Conservation (phyloP, 768 basidiomycete species). For the Russula dissimulans region DNA sequence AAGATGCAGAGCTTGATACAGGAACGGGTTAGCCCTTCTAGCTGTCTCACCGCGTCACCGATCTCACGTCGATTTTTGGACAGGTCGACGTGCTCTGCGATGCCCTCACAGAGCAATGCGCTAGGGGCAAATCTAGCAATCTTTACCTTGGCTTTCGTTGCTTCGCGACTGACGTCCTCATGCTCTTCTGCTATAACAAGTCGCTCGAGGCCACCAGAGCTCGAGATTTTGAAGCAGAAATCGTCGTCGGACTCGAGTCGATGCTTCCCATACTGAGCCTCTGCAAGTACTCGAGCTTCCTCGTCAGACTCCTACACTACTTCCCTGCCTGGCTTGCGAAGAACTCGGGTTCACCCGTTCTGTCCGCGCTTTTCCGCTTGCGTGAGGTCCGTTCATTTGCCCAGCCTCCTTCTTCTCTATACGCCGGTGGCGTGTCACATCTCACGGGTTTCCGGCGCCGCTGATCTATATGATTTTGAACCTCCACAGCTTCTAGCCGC, state of each 20-base stretch:
- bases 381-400: slow-evolving; percentile 7
- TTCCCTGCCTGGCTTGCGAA: slow-evolving; percentile 4
- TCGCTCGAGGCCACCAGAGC: slow-evolving; percentile 25
- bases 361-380: background rate
- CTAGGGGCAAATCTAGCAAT: slow-evolving; percentile 26
- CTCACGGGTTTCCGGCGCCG: background rate
- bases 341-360: background rate
- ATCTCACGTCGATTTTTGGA: background rate
- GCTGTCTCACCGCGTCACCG: too few relatives aligned
- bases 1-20: slow-evolving; percentile 31
- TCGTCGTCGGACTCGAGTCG: slow-evolving; percentile 20
- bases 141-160: slow-evolving; percentile 34
- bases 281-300: background rate
- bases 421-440: background rate
- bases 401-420: background rate
- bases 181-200: slow-evolving; percentile 32
- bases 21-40: slow-evolving; percentile 24
- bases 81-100: slow-evolving; percentile 1
- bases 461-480: background rate
- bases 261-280: slow-evolving; percentile 3
- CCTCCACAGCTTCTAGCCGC: slow-evolving; percentile 9
- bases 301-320: background rate
- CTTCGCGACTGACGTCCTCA: slow-evolving; percentile 34
- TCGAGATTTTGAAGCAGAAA: slow-evolving; percentile 28
- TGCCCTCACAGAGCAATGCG: slow-evolving; percentile 19